Evolutionary conservation across 306 rosid genomes (phyloP).

Genomic region (Potentilla sterilis): DNA sequence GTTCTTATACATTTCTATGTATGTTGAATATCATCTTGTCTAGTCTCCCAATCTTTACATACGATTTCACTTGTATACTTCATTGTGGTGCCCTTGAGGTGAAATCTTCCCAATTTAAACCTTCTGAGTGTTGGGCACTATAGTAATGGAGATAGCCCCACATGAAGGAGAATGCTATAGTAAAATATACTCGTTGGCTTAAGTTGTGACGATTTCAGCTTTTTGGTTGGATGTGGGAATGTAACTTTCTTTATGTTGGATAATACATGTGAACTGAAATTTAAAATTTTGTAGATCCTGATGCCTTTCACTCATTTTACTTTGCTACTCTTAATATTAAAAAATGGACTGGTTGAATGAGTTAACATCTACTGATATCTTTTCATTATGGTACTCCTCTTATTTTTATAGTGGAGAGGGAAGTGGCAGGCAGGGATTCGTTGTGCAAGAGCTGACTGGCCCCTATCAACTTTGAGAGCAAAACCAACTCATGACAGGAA

Average conservation of each 20-base stretch:
- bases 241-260: not conserved
- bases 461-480: constrained; percentile 87
- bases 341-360: not conserved
- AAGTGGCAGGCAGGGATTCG: constrained; percentile 98
- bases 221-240: constrained; percentile 5
- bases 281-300: not conserved
- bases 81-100: not conserved
- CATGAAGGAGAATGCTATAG: not conserved
- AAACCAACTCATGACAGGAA: constrained; percentile 94
- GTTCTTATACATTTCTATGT: not conserved
- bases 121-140: not conserved
- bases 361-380: constrained; percentile 22
- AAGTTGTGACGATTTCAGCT: not conserved
- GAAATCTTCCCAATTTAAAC: not conserved
- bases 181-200: not conserved
- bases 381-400: constrained; percentile 23
- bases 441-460: constrained; percentile 97
- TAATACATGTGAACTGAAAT: not conserved
- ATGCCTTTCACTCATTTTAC: not conserved
- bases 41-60: not conserved
- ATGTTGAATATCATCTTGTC: constrained; percentile 12
- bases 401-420: constrained; percentile 81
- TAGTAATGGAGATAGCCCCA: not conserved
- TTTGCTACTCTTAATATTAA: not conserved
- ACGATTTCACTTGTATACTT: not conserved